Conservation (phyloP, 495 filamentous ascomycete species). For the Melanomma pulvis-pyrius region DNA sequence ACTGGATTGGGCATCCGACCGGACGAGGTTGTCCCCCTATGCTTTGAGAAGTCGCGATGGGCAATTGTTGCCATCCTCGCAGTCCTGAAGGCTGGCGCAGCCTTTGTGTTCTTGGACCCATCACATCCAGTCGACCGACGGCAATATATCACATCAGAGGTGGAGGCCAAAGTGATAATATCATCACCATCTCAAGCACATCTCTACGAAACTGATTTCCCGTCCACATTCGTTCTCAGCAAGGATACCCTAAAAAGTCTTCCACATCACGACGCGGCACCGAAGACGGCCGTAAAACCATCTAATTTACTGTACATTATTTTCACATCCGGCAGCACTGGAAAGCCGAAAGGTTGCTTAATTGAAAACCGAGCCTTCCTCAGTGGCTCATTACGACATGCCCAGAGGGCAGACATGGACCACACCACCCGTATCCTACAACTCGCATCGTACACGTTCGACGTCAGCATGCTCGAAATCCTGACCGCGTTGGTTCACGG, state of each 20-base stretch:
- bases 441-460: conserved; percentile 59
- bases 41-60: conserved; percentile 32
- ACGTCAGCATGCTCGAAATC: conserved; percentile 58
- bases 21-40: conserved; percentile 40
- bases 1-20: conserved; percentile 40
- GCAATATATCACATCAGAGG: conserved; percentile 23
- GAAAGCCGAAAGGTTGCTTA: conserved; percentile 55
- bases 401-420: conserved; percentile 45
- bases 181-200: conserved; percentile 29
- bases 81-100: conserved; percentile 35
- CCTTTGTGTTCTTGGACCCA: conserved; percentile 34
- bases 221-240: conserved; percentile 19
- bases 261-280: neutral
- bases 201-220: conserved; percentile 25
- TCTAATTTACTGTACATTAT: conserved; percentile 52
- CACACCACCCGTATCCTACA: conserved; percentile 53
- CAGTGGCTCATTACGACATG: conserved; percentile 54
- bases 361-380: conserved; percentile 53
- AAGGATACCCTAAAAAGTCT: conserved; percentile 20
- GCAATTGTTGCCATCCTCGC: conserved; percentile 30
- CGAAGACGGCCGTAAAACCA: conserved; percentile 11
- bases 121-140: conserved; percentile 26
- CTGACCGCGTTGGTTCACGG: conserved; percentile 57
- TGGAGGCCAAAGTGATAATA: conserved; percentile 29
- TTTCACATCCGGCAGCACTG: conserved; percentile 57